Percentiles rank a stretch among this genome's conserved stretches.
Conservation (phyloP, 2,329 filamentous ascomycete species). For the Fusarium protoensiforme region DNA sequence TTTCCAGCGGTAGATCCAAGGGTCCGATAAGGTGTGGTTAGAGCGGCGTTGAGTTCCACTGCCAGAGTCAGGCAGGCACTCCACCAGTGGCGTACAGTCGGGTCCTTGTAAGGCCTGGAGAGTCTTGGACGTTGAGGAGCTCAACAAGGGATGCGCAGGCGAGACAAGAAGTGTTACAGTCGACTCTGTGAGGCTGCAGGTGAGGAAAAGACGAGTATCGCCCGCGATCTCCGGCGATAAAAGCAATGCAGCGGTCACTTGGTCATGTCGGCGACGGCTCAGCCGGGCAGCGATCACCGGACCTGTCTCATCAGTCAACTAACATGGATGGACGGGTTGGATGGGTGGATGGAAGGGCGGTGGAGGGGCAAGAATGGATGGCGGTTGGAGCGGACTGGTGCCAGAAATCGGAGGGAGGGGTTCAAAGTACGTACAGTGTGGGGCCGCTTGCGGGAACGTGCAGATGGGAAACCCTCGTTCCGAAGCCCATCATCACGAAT, state of each 20-base stretch:
- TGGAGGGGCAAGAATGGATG: conserved; percentile 35
- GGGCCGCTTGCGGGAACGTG: background rate
- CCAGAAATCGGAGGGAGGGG: conserved; percentile 24
- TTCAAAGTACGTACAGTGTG: conserved; percentile 23
- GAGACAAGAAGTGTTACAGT: background rate
- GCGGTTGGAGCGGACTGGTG: conserved; percentile 13
- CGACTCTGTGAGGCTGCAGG: background rate
- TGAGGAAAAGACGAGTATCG: background rate
- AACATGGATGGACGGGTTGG: conserved; percentile 6
- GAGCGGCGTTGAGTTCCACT: conserved; percentile 11
- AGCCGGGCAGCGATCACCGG: conserved; percentile 43
- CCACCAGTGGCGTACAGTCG: conserved; percentile 29
- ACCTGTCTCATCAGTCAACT: conserved; percentile 31
- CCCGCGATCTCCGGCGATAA: conserved; percentile 10
- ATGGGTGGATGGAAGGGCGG: conserved; percentile 11
- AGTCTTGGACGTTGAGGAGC: background rate
- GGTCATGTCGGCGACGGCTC: conserved; percentile 32
- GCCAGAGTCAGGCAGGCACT: conserved; percentile 8
- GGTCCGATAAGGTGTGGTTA: conserved; percentile 26
- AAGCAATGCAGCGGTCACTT: conserved; percentile 31
- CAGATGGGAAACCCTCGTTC: background rate
- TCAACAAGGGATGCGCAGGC: background rate
- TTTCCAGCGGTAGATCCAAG: conserved; percentile 21
- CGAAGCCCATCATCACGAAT: background rate
- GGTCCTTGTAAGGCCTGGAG: background rate